These are phyloP conservation scores for Fomitopsis serialis DNA, from an alignment of 768 basidiomycete genomes.

Conservation along the genomic window DNA sequence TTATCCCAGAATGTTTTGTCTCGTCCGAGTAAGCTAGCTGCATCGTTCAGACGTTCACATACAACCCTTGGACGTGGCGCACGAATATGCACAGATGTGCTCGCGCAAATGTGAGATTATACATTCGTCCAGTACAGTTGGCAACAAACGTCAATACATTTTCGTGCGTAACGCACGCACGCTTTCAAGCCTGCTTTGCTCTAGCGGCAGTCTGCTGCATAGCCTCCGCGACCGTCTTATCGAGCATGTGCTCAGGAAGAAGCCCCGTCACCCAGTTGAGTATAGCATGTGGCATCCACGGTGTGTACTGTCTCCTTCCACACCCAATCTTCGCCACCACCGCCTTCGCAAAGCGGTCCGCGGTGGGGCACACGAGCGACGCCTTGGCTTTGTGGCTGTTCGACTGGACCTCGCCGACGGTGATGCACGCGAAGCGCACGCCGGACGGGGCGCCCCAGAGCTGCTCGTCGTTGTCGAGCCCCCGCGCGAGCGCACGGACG, in stretches of 20 bases:
- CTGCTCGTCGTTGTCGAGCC: conserved; percentile 19
- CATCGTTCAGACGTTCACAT: too few relatives aligned
- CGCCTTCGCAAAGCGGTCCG: conserved; percentile 14
- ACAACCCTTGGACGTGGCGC: too few relatives aligned
- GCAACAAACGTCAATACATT: too few relatives aligned
- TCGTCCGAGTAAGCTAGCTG: too few relatives aligned
- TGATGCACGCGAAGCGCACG: conserved; percentile 19
- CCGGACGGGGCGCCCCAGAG: conserved; percentile 13
- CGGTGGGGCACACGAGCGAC: conserved; percentile 9
- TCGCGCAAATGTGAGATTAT: too few relatives aligned
- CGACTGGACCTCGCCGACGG: conserved; percentile 17
- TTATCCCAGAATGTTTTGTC: too few relatives aligned
- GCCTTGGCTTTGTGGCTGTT: conserved; percentile 4
- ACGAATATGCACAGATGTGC: too few relatives aligned
- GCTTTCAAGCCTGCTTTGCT: not conserved
- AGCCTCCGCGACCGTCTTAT: conserved; percentile 6
- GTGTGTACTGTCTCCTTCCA: conserved; percentile 12
- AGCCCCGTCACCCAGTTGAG: conserved; percentile 1
- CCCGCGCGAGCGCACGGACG: conserved; percentile 15
- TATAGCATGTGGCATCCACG: conserved; percentile 17
- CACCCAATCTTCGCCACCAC: conserved; percentile 18
- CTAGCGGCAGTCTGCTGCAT: not conserved
- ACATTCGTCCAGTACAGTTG: too few relatives aligned
- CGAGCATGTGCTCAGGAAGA: conserved; percentile 6
- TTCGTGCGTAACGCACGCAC: not conserved